A percentile compares a stretch with the other conserved stretches of the same genome.
Conservation (phyloP, 805 yeast genomes). For the Kockiozyma suomiensis region DNA sequence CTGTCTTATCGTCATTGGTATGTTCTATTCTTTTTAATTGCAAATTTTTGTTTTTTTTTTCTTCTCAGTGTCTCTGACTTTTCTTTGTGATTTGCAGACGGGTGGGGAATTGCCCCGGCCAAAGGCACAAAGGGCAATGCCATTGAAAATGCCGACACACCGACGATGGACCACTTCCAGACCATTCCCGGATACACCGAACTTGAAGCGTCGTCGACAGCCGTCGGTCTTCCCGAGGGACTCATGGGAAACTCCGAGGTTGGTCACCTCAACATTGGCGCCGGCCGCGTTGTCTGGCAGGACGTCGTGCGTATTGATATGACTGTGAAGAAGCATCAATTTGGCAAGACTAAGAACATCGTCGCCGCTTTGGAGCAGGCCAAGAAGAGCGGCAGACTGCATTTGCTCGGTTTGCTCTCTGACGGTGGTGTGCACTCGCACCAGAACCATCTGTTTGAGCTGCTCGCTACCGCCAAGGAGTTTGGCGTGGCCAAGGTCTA, state of each 20-base stretch:
- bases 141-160: constrained; percentile 34
- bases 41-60: not conserved
- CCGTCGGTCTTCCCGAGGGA: constrained; percentile 37
- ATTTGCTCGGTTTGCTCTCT: constrained; percentile 31
- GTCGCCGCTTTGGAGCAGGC: constrained; percentile 28
- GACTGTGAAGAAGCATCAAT: constrained; percentile 32
- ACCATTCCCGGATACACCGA: constrained; percentile 30
- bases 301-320: constrained; percentile 37
- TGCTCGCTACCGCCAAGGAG: constrained; percentile 31
- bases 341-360: constrained; percentile 24
- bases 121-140: constrained; percentile 33
- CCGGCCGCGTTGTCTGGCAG: constrained; percentile 38
- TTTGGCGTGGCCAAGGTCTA: constrained; percentile 28
- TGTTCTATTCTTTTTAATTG: not conserved
- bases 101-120: constrained; percentile 32
- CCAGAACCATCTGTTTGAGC: constrained; percentile 35
- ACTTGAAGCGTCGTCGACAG: constrained; percentile 34
- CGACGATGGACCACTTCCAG: constrained; percentile 31
- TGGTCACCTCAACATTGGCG: constrained; percentile 37
- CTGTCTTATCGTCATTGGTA: constrained; percentile 34
- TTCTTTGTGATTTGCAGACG: constrained; percentile 16
- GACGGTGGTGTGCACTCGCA: constrained; percentile 37
- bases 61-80: not conserved
- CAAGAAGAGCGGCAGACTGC: constrained; percentile 33
- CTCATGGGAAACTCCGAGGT: constrained; percentile 37